Conservation (phyloP, 139 green algal species). For the Tetradesmus obliquus region DNA sequence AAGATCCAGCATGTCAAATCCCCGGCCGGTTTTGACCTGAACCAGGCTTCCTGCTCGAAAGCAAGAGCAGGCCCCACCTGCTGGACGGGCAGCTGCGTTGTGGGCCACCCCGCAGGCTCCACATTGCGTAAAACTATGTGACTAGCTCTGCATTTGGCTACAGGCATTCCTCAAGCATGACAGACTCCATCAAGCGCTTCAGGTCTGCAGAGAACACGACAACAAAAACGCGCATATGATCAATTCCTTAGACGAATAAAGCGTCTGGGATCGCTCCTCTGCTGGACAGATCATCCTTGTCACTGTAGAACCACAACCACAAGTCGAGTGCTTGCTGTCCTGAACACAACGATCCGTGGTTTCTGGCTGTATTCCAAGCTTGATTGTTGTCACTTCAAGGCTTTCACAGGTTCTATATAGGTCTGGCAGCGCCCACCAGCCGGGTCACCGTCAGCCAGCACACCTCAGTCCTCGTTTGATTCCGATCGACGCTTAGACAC, state of each 20-base stretch:
- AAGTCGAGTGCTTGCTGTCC: background rate
- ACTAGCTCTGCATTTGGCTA: background rate
- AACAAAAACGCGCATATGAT: background rate
- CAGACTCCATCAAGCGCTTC: background rate
- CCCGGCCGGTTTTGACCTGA: too few relatives aligned
- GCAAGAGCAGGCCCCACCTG: background rate
- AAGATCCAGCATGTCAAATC: background rate
- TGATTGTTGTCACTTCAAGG: background rate
- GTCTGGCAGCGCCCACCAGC: background rate
- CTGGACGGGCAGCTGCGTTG: background rate
- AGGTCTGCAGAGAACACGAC: background rate
- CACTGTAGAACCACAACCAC: slow-evolving; percentile 5
- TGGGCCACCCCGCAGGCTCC: background rate
- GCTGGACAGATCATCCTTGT: background rate
- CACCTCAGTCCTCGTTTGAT: background rate
- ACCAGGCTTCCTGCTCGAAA: background rate
- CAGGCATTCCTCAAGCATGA: background rate
- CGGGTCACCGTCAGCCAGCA: background rate
- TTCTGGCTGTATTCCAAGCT: background rate
- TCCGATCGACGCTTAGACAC: background rate
- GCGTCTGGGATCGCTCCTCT: background rate
- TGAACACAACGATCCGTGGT: background rate
- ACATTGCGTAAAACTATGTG: background rate
- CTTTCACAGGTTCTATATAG: background rate
- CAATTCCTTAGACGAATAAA: background rate